These are phyloP conservation scores for Entonaema liquescens DNA, from an alignment of 495 filamentous ascomycete species.

Conservation along the genomic window DNA sequence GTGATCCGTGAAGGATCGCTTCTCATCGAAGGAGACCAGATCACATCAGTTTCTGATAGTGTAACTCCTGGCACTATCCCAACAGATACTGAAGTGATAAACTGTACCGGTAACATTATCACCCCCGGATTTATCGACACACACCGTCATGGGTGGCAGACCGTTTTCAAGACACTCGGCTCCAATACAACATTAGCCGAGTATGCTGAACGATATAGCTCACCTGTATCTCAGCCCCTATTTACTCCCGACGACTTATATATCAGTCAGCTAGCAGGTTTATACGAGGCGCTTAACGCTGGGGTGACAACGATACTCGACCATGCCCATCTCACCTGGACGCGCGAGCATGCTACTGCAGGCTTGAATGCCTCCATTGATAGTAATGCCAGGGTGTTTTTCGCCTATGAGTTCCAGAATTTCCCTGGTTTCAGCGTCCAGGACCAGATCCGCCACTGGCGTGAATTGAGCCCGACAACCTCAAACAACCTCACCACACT, in stretches of 20 bases:
- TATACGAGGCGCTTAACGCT: conserved; percentile 51
- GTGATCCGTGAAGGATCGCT: neutral
- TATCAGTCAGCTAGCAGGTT: conserved; percentile 52
- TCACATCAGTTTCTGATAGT: conserved; percentile 14
- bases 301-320: conserved; percentile 34
- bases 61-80: neutral
- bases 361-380: conserved; percentile 37
- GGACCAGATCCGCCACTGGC: neutral
- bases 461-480: neutral
- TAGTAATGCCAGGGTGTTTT: neutral
- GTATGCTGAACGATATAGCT: conserved; percentile 42
- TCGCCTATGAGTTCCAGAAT: neutral
- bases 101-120: conserved; percentile 49
- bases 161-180: conserved; percentile 51
- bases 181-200: conserved; percentile 48
- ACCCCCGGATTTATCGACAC: conserved; percentile 64
- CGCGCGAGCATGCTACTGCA: conserved; percentile 50
- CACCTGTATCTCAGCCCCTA: neutral
- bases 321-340: conserved; percentile 53
- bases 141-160: conserved; percentile 64
- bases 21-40: neutral
- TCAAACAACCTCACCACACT: neutral
- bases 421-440: neutral
- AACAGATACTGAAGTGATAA: neutral
- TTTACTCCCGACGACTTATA: conserved; percentile 51